Percentiles rank a stretch among this genome's conserved stretches.
Evolutionary conservation across 2,329 filamentous ascomycete species (phyloP).

Genomic region (Fonsecaea multimorphosa): DNA sequence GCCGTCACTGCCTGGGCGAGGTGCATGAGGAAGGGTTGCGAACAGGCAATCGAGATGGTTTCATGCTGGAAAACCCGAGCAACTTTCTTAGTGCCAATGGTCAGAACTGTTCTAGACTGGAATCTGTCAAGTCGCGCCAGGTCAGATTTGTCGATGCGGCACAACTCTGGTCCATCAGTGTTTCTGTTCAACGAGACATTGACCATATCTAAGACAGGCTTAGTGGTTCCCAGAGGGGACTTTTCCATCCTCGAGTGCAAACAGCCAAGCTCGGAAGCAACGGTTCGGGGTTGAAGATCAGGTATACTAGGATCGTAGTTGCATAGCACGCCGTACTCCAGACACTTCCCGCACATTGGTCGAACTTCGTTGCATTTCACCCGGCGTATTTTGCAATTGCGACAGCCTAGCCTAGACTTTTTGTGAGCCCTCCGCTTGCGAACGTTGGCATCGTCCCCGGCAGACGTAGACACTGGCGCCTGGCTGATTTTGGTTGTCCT

Average conservation of each 20-base stretch:
- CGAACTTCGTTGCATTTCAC: constrained; percentile 59
- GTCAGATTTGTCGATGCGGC: constrained; percentile 19
- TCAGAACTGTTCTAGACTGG: constrained; percentile 31
- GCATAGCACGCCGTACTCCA: constrained; percentile 54
- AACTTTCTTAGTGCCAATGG: constrained; percentile 26
- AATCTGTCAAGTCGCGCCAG: constrained; percentile 29
- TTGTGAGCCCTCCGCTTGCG: constrained; percentile 34
- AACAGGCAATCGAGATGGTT: constrained; percentile 24
- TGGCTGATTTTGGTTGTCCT: constrained; percentile 5
- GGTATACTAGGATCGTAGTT: constrained; percentile 49
- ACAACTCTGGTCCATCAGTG: not conserved
- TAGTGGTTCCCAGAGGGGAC: constrained; percentile 9
- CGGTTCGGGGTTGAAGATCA: constrained; percentile 38
- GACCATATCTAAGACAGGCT: constrained; percentile 18
- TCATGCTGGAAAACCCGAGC: constrained; percentile 26
- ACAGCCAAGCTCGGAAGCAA: constrained; percentile 30
- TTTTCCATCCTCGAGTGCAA: constrained; percentile 7
- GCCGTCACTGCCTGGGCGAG: constrained; percentile 59
- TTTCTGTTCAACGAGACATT: constrained; percentile 12
- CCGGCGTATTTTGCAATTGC: constrained; percentile 60
- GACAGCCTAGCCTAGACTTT: constrained; percentile 56
- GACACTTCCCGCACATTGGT: constrained; percentile 53
- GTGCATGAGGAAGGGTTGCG: constrained; percentile 61
- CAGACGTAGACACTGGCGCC: not conserved
- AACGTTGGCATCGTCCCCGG: not conserved